Percentiles rank a stretch among this genome's conserved stretches.
These are phyloP conservation scores for Lactuca sativa DNA, from an alignment of 129 eudicot species.

Conservation along the genomic window DNA sequence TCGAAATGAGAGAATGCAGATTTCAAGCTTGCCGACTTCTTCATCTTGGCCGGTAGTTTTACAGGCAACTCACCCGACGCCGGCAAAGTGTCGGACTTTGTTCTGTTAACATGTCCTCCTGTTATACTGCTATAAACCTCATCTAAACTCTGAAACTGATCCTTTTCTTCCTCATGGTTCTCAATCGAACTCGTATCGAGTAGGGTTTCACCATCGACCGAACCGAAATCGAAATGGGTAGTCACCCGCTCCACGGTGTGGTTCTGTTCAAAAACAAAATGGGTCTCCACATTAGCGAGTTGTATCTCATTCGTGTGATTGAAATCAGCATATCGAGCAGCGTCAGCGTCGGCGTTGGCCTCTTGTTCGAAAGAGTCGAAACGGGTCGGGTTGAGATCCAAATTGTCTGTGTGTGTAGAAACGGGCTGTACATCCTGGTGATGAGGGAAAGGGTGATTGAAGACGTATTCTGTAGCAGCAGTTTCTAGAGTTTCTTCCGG, in stretches of 20 bases:
- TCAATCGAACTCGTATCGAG: background rate
- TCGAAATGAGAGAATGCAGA: constrained; percentile 71
- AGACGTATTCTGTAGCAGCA: constrained; percentile 36
- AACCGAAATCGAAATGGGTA: constrained; percentile 22
- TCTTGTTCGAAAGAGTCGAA: background rate
- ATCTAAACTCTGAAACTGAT: constrained; percentile 44
- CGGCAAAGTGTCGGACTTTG: constrained; percentile 75
- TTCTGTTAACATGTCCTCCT: constrained; percentile 40
- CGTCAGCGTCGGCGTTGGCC: background rate
- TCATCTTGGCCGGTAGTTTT: constrained; percentile 61
- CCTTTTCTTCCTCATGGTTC: constrained; percentile 28
- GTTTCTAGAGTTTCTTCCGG: constrained; percentile 27
- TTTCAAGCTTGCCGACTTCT: constrained; percentile 77
- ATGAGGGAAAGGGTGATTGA: constrained; percentile 36
- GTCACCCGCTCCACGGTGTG: constrained; percentile 22
- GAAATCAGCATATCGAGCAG: background rate
- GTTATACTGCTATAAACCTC: constrained; percentile 58
- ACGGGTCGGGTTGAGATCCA: constrained; percentile 24
- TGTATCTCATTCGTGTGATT: constrained; percentile 6
- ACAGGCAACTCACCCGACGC: constrained; percentile 62
- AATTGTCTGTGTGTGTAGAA: background rate
- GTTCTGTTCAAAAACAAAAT: constrained; percentile 19
- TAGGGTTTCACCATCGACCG: background rate
- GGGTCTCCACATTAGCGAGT: constrained; percentile 22
- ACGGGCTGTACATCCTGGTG: constrained; percentile 26